Evolutionary conservation across 2,329 filamentous ascomycete genomes (phyloP).

Genomic region (Phialocephala subalpina): DNA sequence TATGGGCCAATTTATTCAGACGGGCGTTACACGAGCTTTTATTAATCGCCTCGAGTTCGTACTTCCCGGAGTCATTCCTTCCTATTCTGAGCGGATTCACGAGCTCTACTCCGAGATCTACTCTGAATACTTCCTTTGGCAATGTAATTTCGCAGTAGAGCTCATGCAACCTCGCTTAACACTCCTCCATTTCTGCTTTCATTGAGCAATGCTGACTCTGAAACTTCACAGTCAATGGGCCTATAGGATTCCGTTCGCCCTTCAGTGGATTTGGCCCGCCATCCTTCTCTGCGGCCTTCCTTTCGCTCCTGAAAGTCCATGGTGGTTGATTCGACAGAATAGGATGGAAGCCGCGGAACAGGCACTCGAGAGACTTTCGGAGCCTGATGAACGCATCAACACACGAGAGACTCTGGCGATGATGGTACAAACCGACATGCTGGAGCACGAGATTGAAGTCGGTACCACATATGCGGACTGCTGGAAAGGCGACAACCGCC

Average conservation of each 20-base stretch:
- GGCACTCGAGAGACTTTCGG: slow-evolving; percentile 47
- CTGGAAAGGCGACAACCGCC: slow-evolving; percentile 50
- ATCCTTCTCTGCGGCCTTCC: slow-evolving; percentile 51
- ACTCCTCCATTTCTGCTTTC: not conserved
- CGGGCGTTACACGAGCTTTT: slow-evolving; percentile 39
- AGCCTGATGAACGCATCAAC: slow-evolving; percentile 47
- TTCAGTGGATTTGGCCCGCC: slow-evolving; percentile 56
- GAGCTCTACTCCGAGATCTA: slow-evolving; percentile 44
- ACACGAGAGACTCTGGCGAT: slow-evolving; percentile 54
- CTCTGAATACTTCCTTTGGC: slow-evolving; percentile 6
- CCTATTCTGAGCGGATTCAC: slow-evolving; percentile 53
- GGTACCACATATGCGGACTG: slow-evolving; percentile 58
- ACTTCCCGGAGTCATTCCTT: slow-evolving; percentile 55
- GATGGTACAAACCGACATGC: slow-evolving; percentile 62
- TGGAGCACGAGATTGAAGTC: slow-evolving; percentile 53
- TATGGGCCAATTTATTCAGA: too few species aligned
- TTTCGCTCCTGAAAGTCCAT: slow-evolving; percentile 56
- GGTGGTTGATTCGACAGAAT: slow-evolving; percentile 54
- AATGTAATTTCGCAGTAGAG: slow-evolving; percentile 4
- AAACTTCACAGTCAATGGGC: slow-evolving; percentile 21
- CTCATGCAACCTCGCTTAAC: slow-evolving; percentile 1
- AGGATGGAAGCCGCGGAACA: slow-evolving; percentile 52
- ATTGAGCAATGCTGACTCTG: slow-evolving; percentile 8
- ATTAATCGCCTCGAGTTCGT: slow-evolving; percentile 55
- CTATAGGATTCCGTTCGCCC: slow-evolving; percentile 54